Percentiles rank a stretch among this genome's conserved stretches.
These are phyloP conservation scores for Beauveria varroae DNA, from an alignment of 2,329 filamentous ascomycete genomes.

Conservation along the genomic window DNA sequence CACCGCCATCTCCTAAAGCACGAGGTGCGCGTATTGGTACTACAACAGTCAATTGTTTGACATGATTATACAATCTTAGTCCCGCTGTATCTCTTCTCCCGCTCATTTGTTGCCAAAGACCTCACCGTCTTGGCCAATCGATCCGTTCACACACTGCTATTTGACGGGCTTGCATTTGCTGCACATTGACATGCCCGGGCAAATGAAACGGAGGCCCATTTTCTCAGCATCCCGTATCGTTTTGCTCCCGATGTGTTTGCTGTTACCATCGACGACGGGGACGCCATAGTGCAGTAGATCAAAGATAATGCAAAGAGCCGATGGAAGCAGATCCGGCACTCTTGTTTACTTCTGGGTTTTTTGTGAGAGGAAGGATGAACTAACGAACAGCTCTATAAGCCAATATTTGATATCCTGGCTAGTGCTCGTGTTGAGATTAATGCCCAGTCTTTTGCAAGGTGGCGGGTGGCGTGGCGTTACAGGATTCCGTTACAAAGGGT, in stretches of 20 bases:
- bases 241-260: slow-evolving; percentile 45
- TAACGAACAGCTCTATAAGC: too few relatives aligned
- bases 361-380: slow-evolving; percentile 27
- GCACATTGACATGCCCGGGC: slow-evolving; percentile 36
- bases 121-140: slow-evolving; percentile 22
- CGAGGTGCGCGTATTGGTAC: slow-evolving; percentile 34
- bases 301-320: slow-evolving; percentile 27
- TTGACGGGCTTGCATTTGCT: slow-evolving; percentile 28
- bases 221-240: slow-evolving; percentile 43
- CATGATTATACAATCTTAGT: slow-evolving; percentile 27
- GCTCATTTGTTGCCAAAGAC: slow-evolving; percentile 26
- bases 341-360: slow-evolving; percentile 36
- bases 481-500: too few relatives aligned
- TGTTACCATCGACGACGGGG: slow-evolving; percentile 37
- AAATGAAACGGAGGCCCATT: slow-evolving; percentile 33
- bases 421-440: too few relatives aligned
- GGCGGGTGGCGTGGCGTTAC: too few relatives aligned
- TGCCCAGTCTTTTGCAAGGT: too few relatives aligned
- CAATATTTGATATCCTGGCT: too few relatives aligned
- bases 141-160: slow-evolving; percentile 27
- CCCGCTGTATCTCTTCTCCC: slow-evolving; percentile 28
- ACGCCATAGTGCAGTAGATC: slow-evolving; percentile 34
- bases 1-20: slow-evolving; percentile 26
- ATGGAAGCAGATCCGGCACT: slow-evolving; percentile 30
- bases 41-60: slow-evolving; percentile 33